A percentile compares a stretch with the other conserved stretches of the same genome.
These are phyloP conservation scores for Nicotiana sylvestris DNA, from an alignment of 257 asterid species.

Conservation along the genomic window DNA sequence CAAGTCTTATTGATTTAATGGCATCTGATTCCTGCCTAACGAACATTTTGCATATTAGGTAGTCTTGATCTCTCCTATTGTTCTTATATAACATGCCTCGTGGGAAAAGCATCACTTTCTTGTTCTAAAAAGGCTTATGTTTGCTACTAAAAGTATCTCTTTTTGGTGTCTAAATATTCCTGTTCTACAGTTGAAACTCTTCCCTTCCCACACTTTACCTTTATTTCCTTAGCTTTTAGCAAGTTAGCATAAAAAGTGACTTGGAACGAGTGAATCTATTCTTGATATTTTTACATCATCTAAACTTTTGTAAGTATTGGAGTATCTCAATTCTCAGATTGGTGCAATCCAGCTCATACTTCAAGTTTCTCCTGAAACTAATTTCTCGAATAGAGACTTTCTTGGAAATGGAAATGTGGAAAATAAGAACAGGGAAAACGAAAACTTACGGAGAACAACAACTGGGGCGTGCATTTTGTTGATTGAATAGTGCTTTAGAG, in stretches of 20 bases:
- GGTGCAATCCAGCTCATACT: background rate
- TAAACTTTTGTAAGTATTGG: too few relatives aligned
- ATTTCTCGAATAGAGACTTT: background rate
- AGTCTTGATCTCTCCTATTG: background rate
- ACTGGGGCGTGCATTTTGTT: slow-evolving; percentile 62
- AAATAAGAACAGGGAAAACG: background rate
- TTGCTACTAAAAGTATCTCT: background rate
- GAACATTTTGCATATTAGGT: background rate
- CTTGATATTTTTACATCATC: slow-evolving; percentile 6
- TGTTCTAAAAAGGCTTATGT: background rate
- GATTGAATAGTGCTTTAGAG: slow-evolving; percentile 5
- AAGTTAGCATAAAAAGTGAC: background rate
- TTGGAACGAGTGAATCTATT: background rate
- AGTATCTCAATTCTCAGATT: background rate
- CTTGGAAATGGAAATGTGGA: background rate
- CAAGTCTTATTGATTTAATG: background rate
- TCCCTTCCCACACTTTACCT: background rate
- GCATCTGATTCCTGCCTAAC: slow-evolving; percentile 8
- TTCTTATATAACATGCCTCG: background rate
- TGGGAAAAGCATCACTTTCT: background rate
- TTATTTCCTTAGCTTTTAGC: background rate
- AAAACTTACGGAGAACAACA: slow-evolving; percentile 63
- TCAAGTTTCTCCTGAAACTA: background rate
- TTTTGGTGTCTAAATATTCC: background rate
- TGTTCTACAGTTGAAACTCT: background rate